phyloP scores from a whole-genome alignment of 768 basidiomycete species.

The Leucosporidium creatinivorum region DNA sequence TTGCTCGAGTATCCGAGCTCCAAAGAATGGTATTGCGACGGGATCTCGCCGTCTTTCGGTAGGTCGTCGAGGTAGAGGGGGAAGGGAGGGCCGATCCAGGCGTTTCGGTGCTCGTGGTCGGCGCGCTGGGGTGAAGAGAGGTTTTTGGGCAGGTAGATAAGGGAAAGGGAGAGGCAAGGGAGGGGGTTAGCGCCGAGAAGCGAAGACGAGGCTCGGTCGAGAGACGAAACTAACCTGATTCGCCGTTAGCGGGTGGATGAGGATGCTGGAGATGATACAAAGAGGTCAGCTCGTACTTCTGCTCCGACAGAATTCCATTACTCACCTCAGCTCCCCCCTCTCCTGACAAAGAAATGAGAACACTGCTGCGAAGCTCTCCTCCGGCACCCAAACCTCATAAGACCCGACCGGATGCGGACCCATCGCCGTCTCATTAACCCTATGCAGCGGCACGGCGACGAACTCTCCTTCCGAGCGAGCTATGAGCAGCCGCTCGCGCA shows the following conservation, averaged over 20 bases:
- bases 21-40: neutral
- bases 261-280: neutral
- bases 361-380: slow-evolving; percentile 65
- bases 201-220: neutral
- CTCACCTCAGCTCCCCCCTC: slow-evolving; percentile 60
- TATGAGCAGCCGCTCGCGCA: slow-evolving; percentile 64
- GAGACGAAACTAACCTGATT: neutral
- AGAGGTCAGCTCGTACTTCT: neutral
- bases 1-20: neutral
- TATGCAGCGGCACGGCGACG: slow-evolving; percentile 66
- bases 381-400: slow-evolving; percentile 73
- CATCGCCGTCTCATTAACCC: slow-evolving; percentile 61
- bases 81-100: slow-evolving; percentile 67
- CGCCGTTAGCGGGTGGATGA: neutral
- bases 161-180: neutral
- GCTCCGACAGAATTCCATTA: neutral
- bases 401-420: slow-evolving; percentile 75
- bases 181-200: neutral
- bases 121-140: slow-evolving; percentile 40
- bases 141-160: neutral
- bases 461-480: slow-evolving; percentile 69
- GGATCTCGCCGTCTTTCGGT: neutral
- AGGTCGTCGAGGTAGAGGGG: slow-evolving; percentile 52
- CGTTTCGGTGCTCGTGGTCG: slow-evolving; percentile 62
- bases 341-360: slow-evolving; percentile 68